These are phyloP conservation scores for Niveomyces coronatus DNA, from an alignment of 2,329 filamentous ascomycete species.

Conservation along the genomic window DNA sequence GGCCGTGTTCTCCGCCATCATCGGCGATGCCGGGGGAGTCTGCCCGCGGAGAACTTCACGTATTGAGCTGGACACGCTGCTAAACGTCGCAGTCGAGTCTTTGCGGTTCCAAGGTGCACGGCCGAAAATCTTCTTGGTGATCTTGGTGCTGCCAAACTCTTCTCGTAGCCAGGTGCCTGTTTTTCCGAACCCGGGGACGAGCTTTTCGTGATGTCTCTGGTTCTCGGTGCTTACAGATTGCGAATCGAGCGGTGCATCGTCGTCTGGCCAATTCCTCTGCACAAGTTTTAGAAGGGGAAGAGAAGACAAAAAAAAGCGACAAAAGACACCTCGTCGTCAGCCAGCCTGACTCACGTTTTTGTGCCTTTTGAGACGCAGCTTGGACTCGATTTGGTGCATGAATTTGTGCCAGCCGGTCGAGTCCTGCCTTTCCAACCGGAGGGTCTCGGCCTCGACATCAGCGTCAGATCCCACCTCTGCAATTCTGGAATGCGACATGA, in stretches of 20 bases:
- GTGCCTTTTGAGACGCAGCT: neutral
- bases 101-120: constrained; percentile 31
- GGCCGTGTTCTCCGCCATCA: constrained; percentile 10
- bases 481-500: neutral
- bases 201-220: neutral
- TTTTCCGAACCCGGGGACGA: constrained; percentile 6
- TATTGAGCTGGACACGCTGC: constrained; percentile 32
- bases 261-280: neutral
- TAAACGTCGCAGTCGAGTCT: constrained; percentile 26
- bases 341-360: neutral
- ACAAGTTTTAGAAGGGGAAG: neutral
- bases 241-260: neutral
- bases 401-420: constrained; percentile 1
- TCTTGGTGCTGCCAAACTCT: constrained; percentile 18
- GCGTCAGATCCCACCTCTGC: neutral
- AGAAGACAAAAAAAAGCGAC: too few species aligned
- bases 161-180: constrained; percentile 22
- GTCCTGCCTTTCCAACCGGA: neutral
- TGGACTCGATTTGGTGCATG: neutral
- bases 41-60: constrained; percentile 27
- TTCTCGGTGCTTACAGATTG: neutral
- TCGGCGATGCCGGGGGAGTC: constrained; percentile 23
- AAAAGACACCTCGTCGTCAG: too few species aligned
- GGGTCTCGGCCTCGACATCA: neutral
- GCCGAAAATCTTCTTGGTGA: constrained; percentile 29